Base-by-base conservation (phyloP, 2,329 filamentous ascomycete genomes). In the Hymenoscyphus fructigenus region DNA sequence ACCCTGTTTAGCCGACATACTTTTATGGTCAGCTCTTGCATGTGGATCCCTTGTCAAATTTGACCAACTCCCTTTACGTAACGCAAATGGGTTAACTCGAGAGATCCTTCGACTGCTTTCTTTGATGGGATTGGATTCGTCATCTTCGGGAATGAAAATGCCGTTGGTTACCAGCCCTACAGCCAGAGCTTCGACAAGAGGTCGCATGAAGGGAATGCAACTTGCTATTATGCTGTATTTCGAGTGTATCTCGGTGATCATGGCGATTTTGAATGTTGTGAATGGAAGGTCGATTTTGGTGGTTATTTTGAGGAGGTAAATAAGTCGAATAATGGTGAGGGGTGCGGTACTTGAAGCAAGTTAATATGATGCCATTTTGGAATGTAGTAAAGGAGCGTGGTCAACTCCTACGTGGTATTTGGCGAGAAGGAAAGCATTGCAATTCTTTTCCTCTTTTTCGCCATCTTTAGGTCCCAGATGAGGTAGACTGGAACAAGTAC, bases 141-240 rank as follows among this genome's bases (percentile, higher is more conserved):
- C 12, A 14, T 12, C 47, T 23, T 15, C 47, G 1, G 47, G 9
- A 5, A 53, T 53, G 20, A 53, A 57, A 6, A 57, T 36, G n/a
- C 34, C 55, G n/a, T 32, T 57, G 20, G 28, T 57, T n/a, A 34
- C 55, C 10, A 57, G 28, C 5, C 55, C 55, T 4, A 57, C 55
- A 2, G 55, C 55, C 15, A 34, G 55, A 14, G 55, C 55, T 36
- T 66, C 58, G 55, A 63, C 26, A 4, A 63, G 41, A 3, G 62
- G 57, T 59, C 60, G 59, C 26, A 63, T 47, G 61, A 66, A 66
- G 29, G 64, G 61, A 10, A 66, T 61, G 14, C 61, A 59, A 44
- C 44, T 60, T 34, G 59, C 38, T 53, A 64, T 58, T 14, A 66
- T 44, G 32, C 55, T 57, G 15, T 57, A 57, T 7, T 57, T 34